phyloP scores from a whole-genome alignment of 1,284 basidiomycete species.

The Pseudozyma tsukubaensis region DNA sequence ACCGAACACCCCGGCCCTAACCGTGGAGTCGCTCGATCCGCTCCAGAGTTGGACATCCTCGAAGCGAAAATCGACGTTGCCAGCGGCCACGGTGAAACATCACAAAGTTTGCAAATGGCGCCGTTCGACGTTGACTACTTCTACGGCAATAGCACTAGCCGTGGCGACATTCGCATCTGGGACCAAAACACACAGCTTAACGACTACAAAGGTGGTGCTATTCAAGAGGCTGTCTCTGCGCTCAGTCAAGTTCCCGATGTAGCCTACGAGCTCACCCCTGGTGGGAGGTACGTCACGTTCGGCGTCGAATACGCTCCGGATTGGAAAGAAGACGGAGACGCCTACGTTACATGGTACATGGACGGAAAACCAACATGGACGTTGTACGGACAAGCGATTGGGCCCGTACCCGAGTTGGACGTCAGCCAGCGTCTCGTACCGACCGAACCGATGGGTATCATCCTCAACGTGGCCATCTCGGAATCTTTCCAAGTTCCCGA shows the following conservation, averaged over 20 bases:
- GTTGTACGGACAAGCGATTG: conserved; percentile 47
- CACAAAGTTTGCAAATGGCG: conserved; percentile 67
- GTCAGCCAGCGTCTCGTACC: conserved; percentile 59
- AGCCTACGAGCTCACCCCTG: conserved; percentile 48
- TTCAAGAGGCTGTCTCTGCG: conserved; percentile 67
- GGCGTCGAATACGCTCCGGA: conserved; percentile 68
- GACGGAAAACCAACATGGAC: conserved; percentile 65
- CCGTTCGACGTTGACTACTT: conserved; percentile 66
- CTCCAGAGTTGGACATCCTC: conserved; percentile 68
- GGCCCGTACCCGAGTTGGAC: conserved; percentile 47
- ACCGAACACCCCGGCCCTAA: conserved; percentile 65
- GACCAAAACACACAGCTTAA: conserved; percentile 56
- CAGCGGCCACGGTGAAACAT: conserved; percentile 56
- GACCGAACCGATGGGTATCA: conserved; percentile 62
- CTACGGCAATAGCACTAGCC: conserved; percentile 49
- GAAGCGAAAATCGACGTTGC: conserved; percentile 72
- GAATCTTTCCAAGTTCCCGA: conserved; percentile 70
- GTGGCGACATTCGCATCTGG: conserved; percentile 52
- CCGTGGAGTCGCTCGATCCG: conserved; percentile 58
- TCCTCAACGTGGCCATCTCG: conserved; percentile 65
- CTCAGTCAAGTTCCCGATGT: conserved; percentile 56
- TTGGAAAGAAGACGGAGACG: conserved; percentile 57
- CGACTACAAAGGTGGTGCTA: conserved; percentile 62
- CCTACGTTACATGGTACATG: conserved; percentile 62
- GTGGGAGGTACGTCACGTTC: conserved; percentile 52